Conservation (phyloP, 2,329 filamentous ascomycete species). For the Ophiocordyceps sinensis region DNA sequence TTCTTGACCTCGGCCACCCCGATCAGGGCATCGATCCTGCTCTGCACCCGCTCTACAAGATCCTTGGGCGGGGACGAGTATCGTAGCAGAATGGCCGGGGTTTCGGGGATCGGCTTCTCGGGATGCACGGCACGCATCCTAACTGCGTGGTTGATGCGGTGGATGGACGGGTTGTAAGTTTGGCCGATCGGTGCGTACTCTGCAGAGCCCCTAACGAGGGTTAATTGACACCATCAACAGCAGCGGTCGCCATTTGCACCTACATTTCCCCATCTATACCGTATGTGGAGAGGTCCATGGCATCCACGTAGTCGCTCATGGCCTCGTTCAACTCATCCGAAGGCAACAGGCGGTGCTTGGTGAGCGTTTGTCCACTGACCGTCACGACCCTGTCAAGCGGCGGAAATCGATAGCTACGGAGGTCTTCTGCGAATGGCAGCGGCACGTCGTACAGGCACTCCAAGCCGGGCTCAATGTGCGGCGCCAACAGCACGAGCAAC, state of each 20-base stretch:
- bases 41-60: conserved; percentile 42
- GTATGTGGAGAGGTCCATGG: conserved; percentile 70
- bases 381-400: conserved; percentile 79
- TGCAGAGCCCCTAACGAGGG: conserved; percentile 20
- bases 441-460: conserved; percentile 85
- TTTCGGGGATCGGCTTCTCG: conserved; percentile 44
- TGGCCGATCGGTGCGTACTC: conserved; percentile 73
- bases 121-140: conserved; percentile 68
- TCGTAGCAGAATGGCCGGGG: conserved; percentile 50
- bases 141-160: conserved; percentile 77
- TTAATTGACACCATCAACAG: background rate
- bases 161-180: conserved; percentile 71
- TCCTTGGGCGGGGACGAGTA: conserved; percentile 60
- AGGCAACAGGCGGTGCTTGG: conserved; percentile 73
- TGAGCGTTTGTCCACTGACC: conserved; percentile 66
- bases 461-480: conserved; percentile 61
- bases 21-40: conserved; percentile 49
- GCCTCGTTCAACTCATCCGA: conserved; percentile 57
- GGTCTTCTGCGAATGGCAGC: conserved; percentile 83
- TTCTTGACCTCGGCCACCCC: conserved; percentile 69
- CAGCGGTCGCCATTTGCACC: conserved; percentile 8
- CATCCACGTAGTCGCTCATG: conserved; percentile 86
- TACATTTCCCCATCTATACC: conserved; percentile 63
- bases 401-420: conserved; percentile 81
- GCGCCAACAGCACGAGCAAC: conserved; percentile 61